Base-by-base conservation (phyloP, 768 basidiomycete species). In the Xanthoconium purpureum region DNA sequence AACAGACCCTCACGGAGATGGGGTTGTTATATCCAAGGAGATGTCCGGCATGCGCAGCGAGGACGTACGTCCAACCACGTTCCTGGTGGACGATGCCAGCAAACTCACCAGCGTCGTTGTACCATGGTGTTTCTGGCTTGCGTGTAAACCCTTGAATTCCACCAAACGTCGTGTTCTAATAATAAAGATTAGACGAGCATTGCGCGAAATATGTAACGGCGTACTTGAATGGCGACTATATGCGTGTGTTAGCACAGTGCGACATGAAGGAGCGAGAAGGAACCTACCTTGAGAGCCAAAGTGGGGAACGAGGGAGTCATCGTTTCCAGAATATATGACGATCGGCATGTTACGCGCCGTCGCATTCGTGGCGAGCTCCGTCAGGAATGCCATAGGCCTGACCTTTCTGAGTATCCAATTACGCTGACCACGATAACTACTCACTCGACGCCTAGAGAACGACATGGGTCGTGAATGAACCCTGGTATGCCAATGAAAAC, bases 101-200 rank as follows among this genome's bases (percentile, higher is more conserved):
- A 47, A 82, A 76, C 47, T 80, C 71, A 14, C 81, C 81, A 0
- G 66, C 63, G 48, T 86, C 84, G 54, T 83, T 80, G 50, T 70
- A 73, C 86, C 87, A 89, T 0, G 82, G 80, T 1, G 88, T 89
- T 0, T 81, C 77, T 4, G 88, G 88, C 54, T 77, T 80, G 42
- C 81, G 75, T 0, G 85, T 82, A 67, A 91, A 91, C 2, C 88
- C 88, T 70, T 85, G 85, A 39, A 84, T 83, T 9, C 87, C 87
- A 29, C 87, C 87, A 63, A 89, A 91, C 1, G 88, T 89, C n/a
- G 87, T 88, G 63, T 91, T 91, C 84, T 88, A 56, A 12, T 3
- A 37, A 28, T 2, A 30, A 20, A 29, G 10, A 10, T 61, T n/a
- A 52, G 57, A 52, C 8, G 24, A n/a, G 28, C 20, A 35, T 28